Base-by-base conservation (phyloP, 257 asterid species). In the Paulownia fortunei region DNA sequence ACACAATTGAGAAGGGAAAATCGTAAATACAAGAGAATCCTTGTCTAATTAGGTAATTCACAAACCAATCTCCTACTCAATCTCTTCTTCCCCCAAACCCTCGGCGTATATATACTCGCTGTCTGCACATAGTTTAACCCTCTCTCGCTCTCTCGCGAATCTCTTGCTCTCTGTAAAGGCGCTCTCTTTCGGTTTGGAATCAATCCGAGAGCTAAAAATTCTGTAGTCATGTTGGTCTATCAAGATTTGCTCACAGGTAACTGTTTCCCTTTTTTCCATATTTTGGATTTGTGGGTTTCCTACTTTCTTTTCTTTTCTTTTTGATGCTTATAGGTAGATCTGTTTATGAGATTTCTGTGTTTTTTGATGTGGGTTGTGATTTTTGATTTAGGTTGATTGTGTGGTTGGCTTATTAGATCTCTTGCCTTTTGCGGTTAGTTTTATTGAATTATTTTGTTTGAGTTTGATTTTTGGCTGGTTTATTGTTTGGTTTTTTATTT, bases 161-260 rank as follows among this genome's bases (percentile, higher is more conserved):
- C n/a, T 30, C 67, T 55, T 12, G 30, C 8, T 13, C 47, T 18
- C 56, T 49, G 55, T 8, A 0, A 15, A 11, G 0, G 13, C 1
- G 9, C 23, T 36, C 56, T 24, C 10, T 34, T 18, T 16, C 12
- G 27, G 13, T 23, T 76, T 60, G 30, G 65, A 42, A 51, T n/a
- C 30, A 72, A 72, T 64, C 62, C 58, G 75, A 76, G 55, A 66
- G 54, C 56, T 67, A 0, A 58, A 23, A n/a, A 37, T 36, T 70
- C 61, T 78, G 52, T 12, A 32, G 76, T 34, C 47, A 86, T 88
- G 94, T 83, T 92, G 94, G 91, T 92, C 79, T 92, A 89, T 32
- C 93, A 88, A 34, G 97, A 92, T 89, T 72, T 89, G 34, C 78
- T 92, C 54, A 72, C 90, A 13, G 91, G 96, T 86, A n/a, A n/a